phyloP scores from a whole-genome alignment of 805 yeast genomes.

The Blastobotrys muscicola region DNA sequence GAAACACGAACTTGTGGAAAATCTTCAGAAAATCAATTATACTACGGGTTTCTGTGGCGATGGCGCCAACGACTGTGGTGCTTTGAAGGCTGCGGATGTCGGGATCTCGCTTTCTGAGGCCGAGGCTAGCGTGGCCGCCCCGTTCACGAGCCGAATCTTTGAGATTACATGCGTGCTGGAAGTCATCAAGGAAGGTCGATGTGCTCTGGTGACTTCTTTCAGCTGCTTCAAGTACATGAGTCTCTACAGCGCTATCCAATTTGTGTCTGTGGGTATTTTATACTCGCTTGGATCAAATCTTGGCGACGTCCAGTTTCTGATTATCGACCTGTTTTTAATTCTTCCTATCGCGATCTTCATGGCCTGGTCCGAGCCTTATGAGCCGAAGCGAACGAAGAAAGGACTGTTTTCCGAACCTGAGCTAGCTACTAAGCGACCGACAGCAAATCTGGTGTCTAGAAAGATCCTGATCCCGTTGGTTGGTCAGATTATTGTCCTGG shows the following conservation, averaged over 20 bases:
- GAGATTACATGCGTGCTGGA: constrained; percentile 89
- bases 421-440: constrained; percentile 69
- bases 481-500: constrained; percentile 60
- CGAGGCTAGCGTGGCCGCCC: constrained; percentile 98
- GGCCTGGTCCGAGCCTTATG: constrained; percentile 91
- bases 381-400: constrained; percentile 7
- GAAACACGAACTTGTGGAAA: constrained; percentile 89
- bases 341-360: constrained; percentile 89
- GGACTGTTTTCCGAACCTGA: constrained; percentile 13
- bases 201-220: constrained; percentile 88
- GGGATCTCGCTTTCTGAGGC: constrained; percentile 95
- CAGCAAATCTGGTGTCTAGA: constrained; percentile 86
- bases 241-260: constrained; percentile 91
- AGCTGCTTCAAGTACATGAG: constrained; percentile 98
- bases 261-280: constrained; percentile 72
- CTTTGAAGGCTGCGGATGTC: constrained; percentile 93
- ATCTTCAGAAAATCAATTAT: constrained; percentile 73
- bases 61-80: constrained; percentile 99
- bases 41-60: constrained; percentile 98
- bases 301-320: constrained; percentile 93
- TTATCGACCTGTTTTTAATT: constrained; percentile 84
- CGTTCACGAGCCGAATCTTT: constrained; percentile 84
- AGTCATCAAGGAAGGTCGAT: constrained; percentile 89
- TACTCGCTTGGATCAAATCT: constrained; percentile 84
- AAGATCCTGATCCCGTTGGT: constrained; percentile 75